Base-by-base conservation (phyloP, 2,329 filamentous ascomycete genomes). In the Trichoderma asperellum region DNA sequence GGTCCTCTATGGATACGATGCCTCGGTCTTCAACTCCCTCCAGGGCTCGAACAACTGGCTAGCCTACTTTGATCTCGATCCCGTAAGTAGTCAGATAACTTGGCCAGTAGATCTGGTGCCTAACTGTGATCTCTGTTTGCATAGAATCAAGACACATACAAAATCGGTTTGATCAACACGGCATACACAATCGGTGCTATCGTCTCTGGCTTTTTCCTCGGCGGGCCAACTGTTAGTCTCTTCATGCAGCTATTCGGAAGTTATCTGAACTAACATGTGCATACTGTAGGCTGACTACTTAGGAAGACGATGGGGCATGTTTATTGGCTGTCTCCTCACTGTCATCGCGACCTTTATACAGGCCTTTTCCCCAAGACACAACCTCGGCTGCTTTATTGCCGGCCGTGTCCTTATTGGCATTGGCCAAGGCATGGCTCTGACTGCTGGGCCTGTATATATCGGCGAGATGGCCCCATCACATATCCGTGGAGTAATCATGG, bases 1-100 rank as follows among this genome's bases (percentile, higher is more conserved):
- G 59, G 59, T 61, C 14, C 59, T 61, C 1, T 61, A 61, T 47
- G 59, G 59, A 3, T 61, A 61, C 32, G 59, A 61, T 34, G 59
- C 59, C 1, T 61, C 59, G 5, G 59, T 61, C n/a, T 61, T 47
- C 18, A 61, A 61, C 3, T 61, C 59, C 16, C 37, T 61, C 24
- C 59, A 61, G 29, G 59, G 59, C 27, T 61, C 59, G 10, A 29
- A 61, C 2, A 61, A 61, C 1, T 61, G 59, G 59, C 18, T 61
- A 14, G 40, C 59, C 14, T 61, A 61, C 21, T 61, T 61, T 16
- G 59, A 61, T 34, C 59, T 61, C 4, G 59, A 61, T 47, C 29
- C 59, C 27, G 59, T 61, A 18, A 29, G 59, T 61, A n/a, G 32
- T 34, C 5, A 1, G 7, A 5, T 18, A 10, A 21, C 14, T 2